A percentile compares a stretch with the other conserved stretches of the same genome.
These are phyloP conservation scores for Zymoseptoria ardabiliae DNA, from an alignment of 2,329 filamentous ascomycete species.

Conservation along the genomic window DNA sequence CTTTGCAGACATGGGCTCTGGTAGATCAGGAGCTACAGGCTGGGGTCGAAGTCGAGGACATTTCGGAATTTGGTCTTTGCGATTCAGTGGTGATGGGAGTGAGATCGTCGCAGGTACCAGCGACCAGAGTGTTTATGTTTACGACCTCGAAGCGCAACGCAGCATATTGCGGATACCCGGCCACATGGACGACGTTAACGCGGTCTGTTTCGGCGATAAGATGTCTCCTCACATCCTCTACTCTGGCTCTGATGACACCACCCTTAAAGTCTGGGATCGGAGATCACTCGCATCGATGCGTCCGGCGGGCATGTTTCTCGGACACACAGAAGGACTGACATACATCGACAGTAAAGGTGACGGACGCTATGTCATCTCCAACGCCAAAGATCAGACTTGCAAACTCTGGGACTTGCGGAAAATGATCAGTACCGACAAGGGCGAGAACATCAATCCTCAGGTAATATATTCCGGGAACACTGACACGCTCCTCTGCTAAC, in stretches of 20 bases:
- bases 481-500: not conserved
- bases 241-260: conserved; percentile 89
- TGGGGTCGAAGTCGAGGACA: conserved; percentile 24
- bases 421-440: conserved; percentile 68
- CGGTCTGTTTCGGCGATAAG: conserved; percentile 89
- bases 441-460: conserved; percentile 47
- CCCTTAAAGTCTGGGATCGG: conserved; percentile 92
- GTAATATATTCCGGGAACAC: conserved; percentile 9
- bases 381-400: conserved; percentile 93
- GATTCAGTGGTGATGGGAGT: conserved; percentile 85
- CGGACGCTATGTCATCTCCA: conserved; percentile 81
- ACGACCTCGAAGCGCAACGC: conserved; percentile 76
- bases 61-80: conserved; percentile 66
- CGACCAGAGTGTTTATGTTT: conserved; percentile 72
- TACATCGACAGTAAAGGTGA: conserved; percentile 78
- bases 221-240: conserved; percentile 88
- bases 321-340: conserved; percentile 58
- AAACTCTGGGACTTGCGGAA: conserved; percentile 94
- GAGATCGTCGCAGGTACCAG: conserved; percentile 88
- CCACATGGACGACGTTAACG: conserved; percentile 86
- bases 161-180: conserved; percentile 69
- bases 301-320: conserved; percentile 57
- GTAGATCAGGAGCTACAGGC: conserved; percentile 20
- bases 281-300: conserved; percentile 58
- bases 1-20: conserved; percentile 49